Conservation (phyloP, 2,329 filamentous ascomycete species). For the Alternaria novae-zelandiae region DNA sequence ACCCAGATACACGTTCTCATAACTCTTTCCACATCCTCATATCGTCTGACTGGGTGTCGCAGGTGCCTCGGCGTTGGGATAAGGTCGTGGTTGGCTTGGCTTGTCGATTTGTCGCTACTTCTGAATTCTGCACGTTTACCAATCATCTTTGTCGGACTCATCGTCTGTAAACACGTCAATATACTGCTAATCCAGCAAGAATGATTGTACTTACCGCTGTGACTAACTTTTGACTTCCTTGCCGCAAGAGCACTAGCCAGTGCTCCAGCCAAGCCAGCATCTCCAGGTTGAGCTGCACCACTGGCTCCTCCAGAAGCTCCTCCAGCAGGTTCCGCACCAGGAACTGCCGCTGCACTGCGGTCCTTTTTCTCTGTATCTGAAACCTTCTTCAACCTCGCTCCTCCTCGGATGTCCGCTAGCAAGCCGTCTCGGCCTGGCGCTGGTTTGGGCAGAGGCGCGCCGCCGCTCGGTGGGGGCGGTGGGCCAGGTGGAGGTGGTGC, state of each 20-base stretch:
- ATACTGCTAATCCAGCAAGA: constrained; percentile 9
- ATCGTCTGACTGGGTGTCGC: neutral
- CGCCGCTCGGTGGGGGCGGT: constrained; percentile 31
- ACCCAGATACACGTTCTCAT: neutral
- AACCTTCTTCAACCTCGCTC: constrained; percentile 73
- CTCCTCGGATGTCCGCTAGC: constrained; percentile 74
- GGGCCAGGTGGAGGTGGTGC: constrained; percentile 44
- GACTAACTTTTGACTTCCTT: constrained; percentile 91
- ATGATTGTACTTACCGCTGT: constrained; percentile 72
- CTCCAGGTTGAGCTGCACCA: constrained; percentile 38
- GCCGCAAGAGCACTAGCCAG: constrained; percentile 83
- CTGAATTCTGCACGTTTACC: constrained; percentile 52
- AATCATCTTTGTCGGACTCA: constrained; percentile 78
- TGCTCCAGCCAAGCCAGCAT: constrained; percentile 54
- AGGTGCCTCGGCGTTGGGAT: neutral
- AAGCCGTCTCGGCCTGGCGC: constrained; percentile 64
- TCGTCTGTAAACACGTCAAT: constrained; percentile 66
- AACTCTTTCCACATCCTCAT: neutral
- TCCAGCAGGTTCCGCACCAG: constrained; percentile 52
- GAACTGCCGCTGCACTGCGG: constrained; percentile 69
- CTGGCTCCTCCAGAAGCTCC: constrained; percentile 57
- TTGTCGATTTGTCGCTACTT: neutral
- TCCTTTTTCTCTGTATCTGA: constrained; percentile 73
- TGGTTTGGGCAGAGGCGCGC: constrained; percentile 43
- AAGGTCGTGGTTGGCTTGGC: neutral